Evolutionary conservation across 1,284 basidiomycete species (phyloP).

Genomic region (Kalmanozyma brasiliensis): DNA sequence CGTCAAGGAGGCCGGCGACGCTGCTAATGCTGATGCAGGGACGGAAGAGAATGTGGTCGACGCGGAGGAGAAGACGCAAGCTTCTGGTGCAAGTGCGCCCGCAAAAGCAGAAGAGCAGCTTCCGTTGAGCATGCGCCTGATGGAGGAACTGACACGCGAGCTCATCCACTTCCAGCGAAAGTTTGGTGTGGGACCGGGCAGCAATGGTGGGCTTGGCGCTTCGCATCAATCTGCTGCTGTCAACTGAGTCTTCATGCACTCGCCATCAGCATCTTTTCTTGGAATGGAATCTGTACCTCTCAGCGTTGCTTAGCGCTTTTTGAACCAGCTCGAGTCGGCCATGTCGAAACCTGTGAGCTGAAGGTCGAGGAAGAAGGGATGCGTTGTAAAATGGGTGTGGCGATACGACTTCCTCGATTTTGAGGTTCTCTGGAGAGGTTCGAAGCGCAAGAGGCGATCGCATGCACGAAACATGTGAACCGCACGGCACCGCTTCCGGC

Average conservation of each 20-base stretch:
- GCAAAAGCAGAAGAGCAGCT: conserved; percentile 20
- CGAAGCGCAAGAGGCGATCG: too few species aligned
- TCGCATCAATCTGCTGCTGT: conserved; percentile 33
- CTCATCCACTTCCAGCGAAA: conserved; percentile 60
- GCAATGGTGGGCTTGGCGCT: conserved; percentile 20
- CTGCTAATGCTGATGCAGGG: not conserved
- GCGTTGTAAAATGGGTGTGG: too few species aligned
- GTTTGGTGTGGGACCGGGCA: conserved; percentile 50
- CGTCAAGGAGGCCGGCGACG: conserved; percentile 4
- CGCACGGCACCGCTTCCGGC: too few species aligned
- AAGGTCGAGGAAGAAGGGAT: too few species aligned
- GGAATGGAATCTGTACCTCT: too few species aligned
- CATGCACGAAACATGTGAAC: too few species aligned
- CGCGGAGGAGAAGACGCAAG: conserved; percentile 66
- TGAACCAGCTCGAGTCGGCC: too few species aligned
- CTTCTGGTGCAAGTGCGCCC: not conserved
- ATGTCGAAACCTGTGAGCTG: too few species aligned
- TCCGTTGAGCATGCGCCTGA: conserved; percentile 62
- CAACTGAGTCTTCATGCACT: not conserved
- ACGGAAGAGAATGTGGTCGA: conserved; percentile 73
- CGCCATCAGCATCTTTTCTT: not conserved
- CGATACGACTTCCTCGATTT: too few species aligned
- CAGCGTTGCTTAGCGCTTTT: too few species aligned
- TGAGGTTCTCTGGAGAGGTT: too few species aligned
- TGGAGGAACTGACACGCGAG: conserved; percentile 65